Evolutionary conservation across 345 rosid genomes (phyloP).

Genomic region (Cardamine resedifolia): DNA sequence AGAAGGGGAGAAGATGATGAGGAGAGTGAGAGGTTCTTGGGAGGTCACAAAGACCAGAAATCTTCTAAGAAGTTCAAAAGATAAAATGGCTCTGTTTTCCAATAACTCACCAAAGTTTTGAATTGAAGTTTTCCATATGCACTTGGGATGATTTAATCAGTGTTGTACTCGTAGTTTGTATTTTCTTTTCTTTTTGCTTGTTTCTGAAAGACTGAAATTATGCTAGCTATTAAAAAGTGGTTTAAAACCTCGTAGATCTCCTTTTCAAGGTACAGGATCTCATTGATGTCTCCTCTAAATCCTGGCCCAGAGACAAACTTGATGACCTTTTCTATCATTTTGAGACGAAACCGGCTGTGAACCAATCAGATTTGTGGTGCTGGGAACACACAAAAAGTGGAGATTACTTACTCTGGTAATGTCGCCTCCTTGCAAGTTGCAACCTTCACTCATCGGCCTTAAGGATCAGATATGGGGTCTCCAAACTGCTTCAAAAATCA

Average conservation of each 20-base stretch:
- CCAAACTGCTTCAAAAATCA: too few relatives aligned
- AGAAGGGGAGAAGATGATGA: constrained; percentile 61
- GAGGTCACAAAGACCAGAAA: constrained; percentile 46
- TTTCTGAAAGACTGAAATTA: background rate
- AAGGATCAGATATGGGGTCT: too few relatives aligned
- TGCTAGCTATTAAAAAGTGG: background rate
- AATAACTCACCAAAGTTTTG: background rate
- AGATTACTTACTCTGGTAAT: too few relatives aligned
- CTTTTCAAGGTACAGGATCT: too few relatives aligned
- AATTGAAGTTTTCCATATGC: background rate
- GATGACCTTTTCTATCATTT: too few relatives aligned
- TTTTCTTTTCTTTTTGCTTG: background rate
- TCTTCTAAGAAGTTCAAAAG: constrained; percentile 46
- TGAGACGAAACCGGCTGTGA: too few relatives aligned
- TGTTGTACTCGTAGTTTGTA: constrained; percentile 5
- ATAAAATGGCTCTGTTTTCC: constrained; percentile 5
- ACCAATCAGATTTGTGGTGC: too few relatives aligned
- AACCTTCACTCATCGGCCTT: too few relatives aligned
- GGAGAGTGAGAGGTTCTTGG: constrained; percentile 54
- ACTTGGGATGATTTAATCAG: background rate
- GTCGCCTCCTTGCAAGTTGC: too few relatives aligned
- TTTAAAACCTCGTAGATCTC: background rate
- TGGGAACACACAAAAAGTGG: too few relatives aligned
- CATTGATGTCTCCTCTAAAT: too few relatives aligned
- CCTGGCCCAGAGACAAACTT: too few relatives aligned